Evolutionary conservation across 805 yeast genomes (phyloP), one percentile per base, ranked within the genome.

Genomic region (Starmerella bacillaris): DNA sequence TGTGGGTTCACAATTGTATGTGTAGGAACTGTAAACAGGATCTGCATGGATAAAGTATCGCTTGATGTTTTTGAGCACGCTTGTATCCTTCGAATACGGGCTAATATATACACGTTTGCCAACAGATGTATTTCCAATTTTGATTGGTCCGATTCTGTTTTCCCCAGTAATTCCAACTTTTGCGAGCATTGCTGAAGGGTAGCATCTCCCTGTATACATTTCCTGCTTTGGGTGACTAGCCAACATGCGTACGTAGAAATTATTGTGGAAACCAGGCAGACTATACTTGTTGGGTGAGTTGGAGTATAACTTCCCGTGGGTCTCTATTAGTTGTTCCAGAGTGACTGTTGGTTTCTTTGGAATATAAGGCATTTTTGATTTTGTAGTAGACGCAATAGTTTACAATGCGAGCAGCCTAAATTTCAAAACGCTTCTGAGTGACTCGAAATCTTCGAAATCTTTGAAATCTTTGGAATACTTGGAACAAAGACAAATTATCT

Each of bases 181-280:
- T 1, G 56, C 38, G 30, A 66, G 41, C 5, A 64, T 37, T 7
- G 58, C 59, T 19, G 57, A 49, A 0, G 72, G 72, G 4, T 60
- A 41, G 8, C 54, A 53, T 0, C 54, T 37, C 26, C 63, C 50
- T 0, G 64, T 48, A 0, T 50, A 27, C 9, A 55, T 45, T 12
- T 65, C 67, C 44, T 52, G 51, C 40, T 74, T 52, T 12, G 60
- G 50, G 2, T 70, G 67, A 0, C 70, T 57, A 0, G 61, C 50
- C 6, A 70, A 43, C 2, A 58, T 14, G 4, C 49, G 40, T 0
- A 67, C 68, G 45, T 57, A 62, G 2, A 59, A 38, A 33, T 67
- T 65, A 1, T 43, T 24, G 1, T 50, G 37, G 30, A 37, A 35
- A 3, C 21, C 22, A 3, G 41, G 41, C 18, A 41, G 31, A 4